Base-by-base conservation (phyloP, 139 green algal genomes). In the Coelastrella sp. region DNA sequence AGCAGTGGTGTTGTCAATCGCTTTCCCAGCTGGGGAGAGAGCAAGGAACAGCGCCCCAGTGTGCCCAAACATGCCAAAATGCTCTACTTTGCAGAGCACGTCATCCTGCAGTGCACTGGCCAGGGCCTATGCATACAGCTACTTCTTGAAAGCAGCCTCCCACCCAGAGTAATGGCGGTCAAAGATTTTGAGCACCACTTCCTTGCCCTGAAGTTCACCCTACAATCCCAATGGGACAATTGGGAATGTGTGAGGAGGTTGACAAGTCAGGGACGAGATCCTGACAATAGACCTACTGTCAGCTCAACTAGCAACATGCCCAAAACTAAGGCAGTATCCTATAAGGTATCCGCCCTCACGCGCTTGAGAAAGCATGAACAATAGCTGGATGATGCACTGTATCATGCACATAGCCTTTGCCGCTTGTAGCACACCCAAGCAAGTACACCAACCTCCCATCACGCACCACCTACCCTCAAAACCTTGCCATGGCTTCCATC, bases 61-160 rank as follows among this genome's bases (percentile, higher is more conserved):
- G 53, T 64, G 53, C 53, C 53, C 53, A 34, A n/a, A 64, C 53
- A 64, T 64, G 53, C 53, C 53, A 64, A 64, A 64, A 64, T 64
- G 53, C 53, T 32, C 4, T 64, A 27, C 21, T n/a, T 64, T 64
- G 21, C 53, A 64, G 1, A 64, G 53, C 53, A 64, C 53, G 30
- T 64, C 53, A 64, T 64, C 53, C 53, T 64, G 53, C 53, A 64
- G 53, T 15, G 48, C 48, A 57, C 53, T 64, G 17, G 53, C 53
- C 53, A 27, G 63, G 23, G 63, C 27, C 3, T 41, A 72, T 45
- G 59, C 27, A 72, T 21, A 72, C 27, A 41, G 63, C 27, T 43
- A 6, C 9, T 25, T 27, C 15, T 43, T 6, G 27, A 40, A 27
- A 1, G 63, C 63, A 72, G 19, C 63, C 30, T 72, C 13, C 30